Evolutionary conservation across 2,329 filamentous ascomycete genomes (phyloP), one percentile per base, ranked within the genome.

Genomic region (Calcarisporium arbuscula): DNA sequence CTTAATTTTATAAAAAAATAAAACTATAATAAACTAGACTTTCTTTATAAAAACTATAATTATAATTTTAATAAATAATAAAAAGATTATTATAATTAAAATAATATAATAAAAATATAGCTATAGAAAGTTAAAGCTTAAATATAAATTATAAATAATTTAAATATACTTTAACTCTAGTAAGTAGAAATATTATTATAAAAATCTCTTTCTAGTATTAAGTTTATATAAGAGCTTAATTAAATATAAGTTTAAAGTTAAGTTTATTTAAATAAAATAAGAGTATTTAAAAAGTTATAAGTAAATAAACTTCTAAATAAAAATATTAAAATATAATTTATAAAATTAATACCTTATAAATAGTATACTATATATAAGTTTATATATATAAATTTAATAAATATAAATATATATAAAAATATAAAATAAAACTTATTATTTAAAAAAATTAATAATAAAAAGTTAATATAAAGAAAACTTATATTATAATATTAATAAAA

Each of bases 11-110:
- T 25, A 10, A 25, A 25, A 25, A 10, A 25, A 25, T 25, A 25
- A 10, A 25, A 14, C 10, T 25, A 25, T 10, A 10, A 25, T 10
- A 25, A 14, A 10, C 10, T 9, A 25, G 10, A 25, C 10, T 25
- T 25, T 10, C 3, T 25, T 25, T 10, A 10, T 10, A 4, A 10
- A 25, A 25, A 4, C 3, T 10, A 25, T 3, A 10, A 25, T 25
- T 10, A 25, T 9, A 25, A 14, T 25, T 10, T 25, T 10, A 25
- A 10, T 10, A 10, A 25, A 14, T 21, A 27, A 33, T 26, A 32
- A 25, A 28, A 30, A 30, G 21, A 29, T 35, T 21, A 30, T 30
- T 22, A 37, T 17, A 30, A 35, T 28, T n/a, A n/a, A n/a, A 27
- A 19, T 5, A 30, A 28, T 14, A 15, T 33, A 20, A 32, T 32